These are phyloP conservation scores for Peronospora belbahrii DNA, from an alignment of 352 stramenopile genomes.

Conservation along the genomic window DNA sequence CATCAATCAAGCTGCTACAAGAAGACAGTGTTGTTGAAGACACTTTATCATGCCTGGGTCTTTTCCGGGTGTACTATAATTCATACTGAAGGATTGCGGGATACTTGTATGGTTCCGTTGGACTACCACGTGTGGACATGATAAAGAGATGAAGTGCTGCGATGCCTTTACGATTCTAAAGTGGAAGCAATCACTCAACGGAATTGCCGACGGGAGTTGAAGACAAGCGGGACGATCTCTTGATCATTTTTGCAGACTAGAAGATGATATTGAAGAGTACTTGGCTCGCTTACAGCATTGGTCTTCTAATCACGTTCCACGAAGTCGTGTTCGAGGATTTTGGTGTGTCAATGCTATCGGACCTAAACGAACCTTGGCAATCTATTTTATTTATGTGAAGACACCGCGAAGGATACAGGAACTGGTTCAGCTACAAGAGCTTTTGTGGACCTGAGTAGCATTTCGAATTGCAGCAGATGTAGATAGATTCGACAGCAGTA, in stretches of 20 bases:
- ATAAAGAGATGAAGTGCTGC: conserved; percentile 49
- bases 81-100: conserved; percentile 31
- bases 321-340: no score
- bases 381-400: no score
- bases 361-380: no score
- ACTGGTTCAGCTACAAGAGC: no score
- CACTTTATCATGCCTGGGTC: conserved; percentile 23
- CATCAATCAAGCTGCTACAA: conserved; percentile 20
- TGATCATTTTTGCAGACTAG: conserved; percentile 89
- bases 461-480: no score
- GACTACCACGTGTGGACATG: conserved; percentile 40
- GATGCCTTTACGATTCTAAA: conserved; percentile 79
- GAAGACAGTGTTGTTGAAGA: conserved; percentile 36
- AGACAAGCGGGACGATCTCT: conserved; percentile 75
- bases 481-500: no score
- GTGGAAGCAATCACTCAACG: conserved; percentile 82
- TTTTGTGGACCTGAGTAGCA: no score
- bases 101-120: conserved; percentile 32
- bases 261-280: conserved; percentile 89
- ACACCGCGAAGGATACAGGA: no score
- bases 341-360: no score
- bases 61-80: conserved; percentile 15
- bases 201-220: conserved; percentile 84
- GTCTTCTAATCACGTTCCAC: conserved; percentile 37
- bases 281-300: conserved; percentile 89